phyloP scores from a whole-genome alignment of 1,284 basidiomycete species.

The Ceratobasidium sp. region DNA sequence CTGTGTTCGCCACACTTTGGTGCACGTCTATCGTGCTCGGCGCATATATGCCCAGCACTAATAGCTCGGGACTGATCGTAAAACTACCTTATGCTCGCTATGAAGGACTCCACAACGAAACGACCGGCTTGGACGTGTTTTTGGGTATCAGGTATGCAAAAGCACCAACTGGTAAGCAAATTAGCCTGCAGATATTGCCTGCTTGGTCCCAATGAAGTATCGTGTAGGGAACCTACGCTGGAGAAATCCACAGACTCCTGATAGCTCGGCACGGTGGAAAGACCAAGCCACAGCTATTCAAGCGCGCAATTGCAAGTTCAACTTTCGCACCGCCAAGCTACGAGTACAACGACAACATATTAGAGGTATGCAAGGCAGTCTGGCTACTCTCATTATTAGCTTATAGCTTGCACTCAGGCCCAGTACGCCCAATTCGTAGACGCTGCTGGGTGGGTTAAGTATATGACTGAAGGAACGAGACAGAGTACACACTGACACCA shows the following conservation, averaged over 20 bases:
- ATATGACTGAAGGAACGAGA: too few species aligned
- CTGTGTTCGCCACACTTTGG: background rate
- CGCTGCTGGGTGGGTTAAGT: too few species aligned
- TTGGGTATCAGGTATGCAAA: slow-evolving; percentile 24
- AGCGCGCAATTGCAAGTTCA: too few species aligned
- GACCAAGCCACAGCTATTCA: too few species aligned
- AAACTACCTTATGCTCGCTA: slow-evolving; percentile 18
- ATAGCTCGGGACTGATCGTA: background rate
- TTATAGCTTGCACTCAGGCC: too few species aligned
- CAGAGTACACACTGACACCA: background rate
- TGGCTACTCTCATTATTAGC: too few species aligned
- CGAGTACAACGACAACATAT: too few species aligned
- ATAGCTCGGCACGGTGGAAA: too few species aligned
- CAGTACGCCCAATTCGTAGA: too few species aligned
- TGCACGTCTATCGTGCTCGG: background rate
- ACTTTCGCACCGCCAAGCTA: too few species aligned
- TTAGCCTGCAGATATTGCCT: background rate
- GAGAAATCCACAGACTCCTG: slow-evolving; percentile 9
- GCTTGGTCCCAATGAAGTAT: background rate
- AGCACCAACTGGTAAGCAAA: slow-evolving; percentile 17
- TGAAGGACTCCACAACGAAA: slow-evolving; percentile 15
- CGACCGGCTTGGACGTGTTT: slow-evolving; percentile 21
- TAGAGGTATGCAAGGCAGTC: too few species aligned
- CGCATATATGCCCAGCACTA: background rate
- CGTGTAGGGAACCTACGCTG: slow-evolving; percentile 12